phyloP scores from a whole-genome alignment of 2,329 filamentous ascomycete species.

The Talaromyces sp. region DNA sequence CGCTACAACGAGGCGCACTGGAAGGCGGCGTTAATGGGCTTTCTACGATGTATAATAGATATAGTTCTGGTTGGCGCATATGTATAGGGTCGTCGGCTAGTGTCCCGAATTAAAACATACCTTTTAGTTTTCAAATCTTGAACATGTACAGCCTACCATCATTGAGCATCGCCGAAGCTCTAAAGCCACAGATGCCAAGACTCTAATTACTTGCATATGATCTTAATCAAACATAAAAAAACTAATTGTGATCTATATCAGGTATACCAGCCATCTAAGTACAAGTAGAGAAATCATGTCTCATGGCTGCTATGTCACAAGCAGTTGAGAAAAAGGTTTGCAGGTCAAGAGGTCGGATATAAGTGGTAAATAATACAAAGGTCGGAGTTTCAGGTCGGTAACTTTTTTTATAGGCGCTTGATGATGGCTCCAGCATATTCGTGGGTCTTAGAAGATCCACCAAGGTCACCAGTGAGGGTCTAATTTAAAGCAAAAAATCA shows the following conservation, averaged over 20 bases:
- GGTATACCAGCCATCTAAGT: slow-evolving; percentile 18
- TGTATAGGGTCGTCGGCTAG: not conserved
- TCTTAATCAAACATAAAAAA: slow-evolving; percentile 4
- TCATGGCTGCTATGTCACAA: slow-evolving; percentile 21
- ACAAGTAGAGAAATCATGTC: slow-evolving; percentile 10
- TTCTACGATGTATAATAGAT: not conserved
- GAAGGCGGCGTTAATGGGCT: slow-evolving; percentile 29
- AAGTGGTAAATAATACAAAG: slow-evolving; percentile 33
- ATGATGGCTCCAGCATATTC: slow-evolving; percentile 95
- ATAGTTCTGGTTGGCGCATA: not conserved
- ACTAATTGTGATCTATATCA: slow-evolving; percentile 10
- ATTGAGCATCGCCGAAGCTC: not conserved
- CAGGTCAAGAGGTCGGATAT: slow-evolving; percentile 19
- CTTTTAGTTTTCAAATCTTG: not conserved
- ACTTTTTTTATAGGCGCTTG: slow-evolving; percentile 46
- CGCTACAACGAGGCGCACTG: slow-evolving; percentile 14
- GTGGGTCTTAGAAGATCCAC: slow-evolving; percentile 90
- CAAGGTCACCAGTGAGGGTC: slow-evolving; percentile 88
- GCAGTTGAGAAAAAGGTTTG: slow-evolving; percentile 31
- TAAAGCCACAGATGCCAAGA: not conserved
- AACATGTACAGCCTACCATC: not conserved
- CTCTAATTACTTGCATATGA: not conserved
- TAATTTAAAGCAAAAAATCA: slow-evolving; percentile 21
- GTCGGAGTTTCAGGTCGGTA: not conserved
- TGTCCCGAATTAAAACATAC: not conserved